A percentile compares a stretch with the other conserved stretches of the same genome.
Conservation (phyloP, 106 monocot species). For the Chionographis japonica region DNA sequence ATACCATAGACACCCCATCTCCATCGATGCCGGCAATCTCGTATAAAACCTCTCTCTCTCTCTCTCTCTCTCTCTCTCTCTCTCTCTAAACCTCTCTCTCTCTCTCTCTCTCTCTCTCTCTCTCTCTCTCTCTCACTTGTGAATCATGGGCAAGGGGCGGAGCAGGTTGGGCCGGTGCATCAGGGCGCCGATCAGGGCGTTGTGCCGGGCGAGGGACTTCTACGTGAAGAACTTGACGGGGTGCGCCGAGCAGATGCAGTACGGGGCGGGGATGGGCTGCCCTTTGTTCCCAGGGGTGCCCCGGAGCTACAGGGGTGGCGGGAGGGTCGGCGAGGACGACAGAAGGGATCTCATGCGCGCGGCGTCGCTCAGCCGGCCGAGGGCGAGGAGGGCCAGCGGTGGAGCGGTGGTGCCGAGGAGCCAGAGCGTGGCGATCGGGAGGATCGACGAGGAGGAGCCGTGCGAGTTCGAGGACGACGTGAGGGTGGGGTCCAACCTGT, state of each 20-base stretch:
- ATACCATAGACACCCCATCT: too few relatives aligned
- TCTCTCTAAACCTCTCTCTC: too few relatives aligned
- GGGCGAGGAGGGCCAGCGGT: too few relatives aligned
- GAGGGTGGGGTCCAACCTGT: neutral
- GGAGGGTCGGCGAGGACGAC: neutral
- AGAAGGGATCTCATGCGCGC: neutral
- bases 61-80: too few relatives aligned
- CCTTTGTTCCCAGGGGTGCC: neutral
- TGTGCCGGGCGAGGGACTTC: slow-evolving; percentile 2
- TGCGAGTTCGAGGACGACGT: slow-evolving; percentile 2
- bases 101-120: too few relatives aligned
- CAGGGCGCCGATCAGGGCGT: slow-evolving; percentile 1
- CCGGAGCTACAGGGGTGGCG: neutral
- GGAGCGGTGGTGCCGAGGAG: neutral
- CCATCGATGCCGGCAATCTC: too few relatives aligned
- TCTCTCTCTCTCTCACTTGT: too few relatives aligned
- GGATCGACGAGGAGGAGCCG: slow-evolving; percentile 6
- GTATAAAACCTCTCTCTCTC: too few relatives aligned
- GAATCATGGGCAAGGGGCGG: too few relatives aligned
- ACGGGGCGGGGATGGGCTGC: neutral
- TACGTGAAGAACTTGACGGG: slow-evolving; percentile 5
- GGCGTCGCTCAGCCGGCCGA: neutral
- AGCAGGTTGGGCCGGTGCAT: neutral
- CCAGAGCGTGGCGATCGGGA: slow-evolving; percentile 1
- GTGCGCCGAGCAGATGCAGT: neutral